Percentiles rank a stretch among this genome's conserved stretches.
phyloP scores from a whole-genome alignment of 192 early-diverging fungal genomes.

The Coemansia aciculifera region DNA sequence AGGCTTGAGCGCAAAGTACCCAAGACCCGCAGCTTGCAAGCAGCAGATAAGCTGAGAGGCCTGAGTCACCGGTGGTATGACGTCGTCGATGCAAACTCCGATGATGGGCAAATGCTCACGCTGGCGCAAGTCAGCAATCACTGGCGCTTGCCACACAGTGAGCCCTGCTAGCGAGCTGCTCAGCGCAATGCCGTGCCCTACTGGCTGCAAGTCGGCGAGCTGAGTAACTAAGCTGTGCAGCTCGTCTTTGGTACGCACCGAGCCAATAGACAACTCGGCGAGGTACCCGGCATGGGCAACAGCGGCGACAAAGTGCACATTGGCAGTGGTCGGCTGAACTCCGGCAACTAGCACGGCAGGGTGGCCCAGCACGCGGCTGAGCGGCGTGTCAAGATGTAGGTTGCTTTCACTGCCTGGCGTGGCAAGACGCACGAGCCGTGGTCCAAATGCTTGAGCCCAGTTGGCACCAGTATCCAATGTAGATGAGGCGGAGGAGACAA shows the following conservation, averaged over 20 bases:
- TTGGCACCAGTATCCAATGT: slow-evolving; percentile 39
- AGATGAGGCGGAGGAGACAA: background rate
- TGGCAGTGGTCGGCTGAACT: slow-evolving; percentile 85
- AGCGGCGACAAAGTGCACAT: slow-evolving; percentile 78
- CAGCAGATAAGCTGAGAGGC: slow-evolving; percentile 67
- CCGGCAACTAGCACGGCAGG: slow-evolving; percentile 89
- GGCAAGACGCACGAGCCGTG: slow-evolving; percentile 65
- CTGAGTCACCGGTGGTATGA: slow-evolving; percentile 74
- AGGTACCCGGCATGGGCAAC: slow-evolving; percentile 88
- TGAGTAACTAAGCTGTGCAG: slow-evolving; percentile 71
- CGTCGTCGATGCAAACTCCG: slow-evolving; percentile 80
- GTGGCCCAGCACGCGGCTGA: slow-evolving; percentile 80
- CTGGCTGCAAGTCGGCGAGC: slow-evolving; percentile 69
- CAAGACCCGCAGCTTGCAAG: slow-evolving; percentile 73
- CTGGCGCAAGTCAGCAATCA: slow-evolving; percentile 73
- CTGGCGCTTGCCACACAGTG: slow-evolving; percentile 79
- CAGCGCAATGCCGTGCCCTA: slow-evolving; percentile 84
- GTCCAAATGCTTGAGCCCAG: slow-evolving; percentile 82
- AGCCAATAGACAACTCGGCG: slow-evolving; percentile 86
- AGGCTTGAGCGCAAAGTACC: slow-evolving; percentile 84
- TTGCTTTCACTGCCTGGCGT: slow-evolving; percentile 15
- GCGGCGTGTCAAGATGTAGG: slow-evolving; percentile 80
- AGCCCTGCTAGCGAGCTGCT: slow-evolving; percentile 78
- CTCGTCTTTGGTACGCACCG: slow-evolving; percentile 70
- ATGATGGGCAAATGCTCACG: slow-evolving; percentile 82